These are phyloP conservation scores for Kodamaea leandrae DNA, from an alignment of 805 yeast species.

Conservation along the genomic window DNA sequence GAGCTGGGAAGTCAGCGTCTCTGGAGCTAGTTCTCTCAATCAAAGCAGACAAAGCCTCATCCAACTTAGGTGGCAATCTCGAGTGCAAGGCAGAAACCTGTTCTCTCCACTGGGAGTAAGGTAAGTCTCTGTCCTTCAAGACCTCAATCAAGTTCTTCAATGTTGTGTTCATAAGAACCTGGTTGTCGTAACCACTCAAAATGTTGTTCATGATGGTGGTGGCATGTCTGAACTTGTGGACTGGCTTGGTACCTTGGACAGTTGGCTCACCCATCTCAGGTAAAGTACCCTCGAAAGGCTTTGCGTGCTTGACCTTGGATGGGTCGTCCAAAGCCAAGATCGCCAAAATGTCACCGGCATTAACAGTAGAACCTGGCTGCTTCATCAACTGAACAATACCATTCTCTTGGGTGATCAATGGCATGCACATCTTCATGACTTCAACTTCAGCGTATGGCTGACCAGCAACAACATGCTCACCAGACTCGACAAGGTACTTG, in stretches of 20 bases:
- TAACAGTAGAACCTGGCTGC: conserved; percentile 97
- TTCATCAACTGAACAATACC: conserved; percentile 90
- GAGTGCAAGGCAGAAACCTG: conserved; percentile 89
- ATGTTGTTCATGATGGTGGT: conserved; percentile 69
- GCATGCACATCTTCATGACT: conserved; percentile 99
- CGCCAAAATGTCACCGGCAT: conserved; percentile 96
- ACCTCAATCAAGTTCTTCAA: conserved; percentile 69
- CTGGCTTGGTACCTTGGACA: conserved; percentile 79
- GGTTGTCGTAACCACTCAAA: conserved; percentile 90
- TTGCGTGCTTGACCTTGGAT: conserved; percentile 93
- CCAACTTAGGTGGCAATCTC: conserved; percentile 78
- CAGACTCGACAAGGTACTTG: conserved; percentile 88
- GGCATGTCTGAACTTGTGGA: conserved; percentile 63
- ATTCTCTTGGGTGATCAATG: conserved; percentile 87
- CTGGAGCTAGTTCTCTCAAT: conserved; percentile 65
- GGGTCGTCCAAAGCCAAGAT: conserved; percentile 95
- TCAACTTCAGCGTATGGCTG: conserved; percentile 98
- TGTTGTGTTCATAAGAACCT: conserved; percentile 85
- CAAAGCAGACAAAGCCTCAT: conserved; percentile 59
- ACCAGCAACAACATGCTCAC: conserved; percentile 88
- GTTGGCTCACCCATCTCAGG: conserved; percentile 86
- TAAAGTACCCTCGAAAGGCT: conserved; percentile 90
- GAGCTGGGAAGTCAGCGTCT: conserved; percentile 89
- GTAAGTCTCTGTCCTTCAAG: conserved; percentile 76
- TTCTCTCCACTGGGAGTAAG: conserved; percentile 88